Conservation (phyloP, 805 yeast genomes). For the Ogataea corticis region DNA sequence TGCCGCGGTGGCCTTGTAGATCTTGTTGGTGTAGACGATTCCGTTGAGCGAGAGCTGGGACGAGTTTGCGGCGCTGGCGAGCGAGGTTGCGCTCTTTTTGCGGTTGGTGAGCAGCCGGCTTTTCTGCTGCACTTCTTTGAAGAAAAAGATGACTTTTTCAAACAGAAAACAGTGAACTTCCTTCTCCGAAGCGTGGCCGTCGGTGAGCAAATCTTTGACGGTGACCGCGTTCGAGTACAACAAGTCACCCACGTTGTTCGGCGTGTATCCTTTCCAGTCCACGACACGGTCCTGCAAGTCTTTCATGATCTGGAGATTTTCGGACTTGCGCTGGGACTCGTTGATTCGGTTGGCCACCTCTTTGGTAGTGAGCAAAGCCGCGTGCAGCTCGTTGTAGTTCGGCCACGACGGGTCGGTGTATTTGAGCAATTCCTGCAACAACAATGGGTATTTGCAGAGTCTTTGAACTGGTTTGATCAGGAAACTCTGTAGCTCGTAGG, state of each 20-base stretch:
- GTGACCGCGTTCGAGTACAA: constrained; percentile 71
- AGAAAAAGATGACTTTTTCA: constrained; percentile 62
- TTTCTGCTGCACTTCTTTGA: constrained; percentile 57
- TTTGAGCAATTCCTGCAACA: constrained; percentile 74
- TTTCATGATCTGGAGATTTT: constrained; percentile 70
- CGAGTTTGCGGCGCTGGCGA: constrained; percentile 21
- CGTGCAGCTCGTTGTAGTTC: constrained; percentile 62
- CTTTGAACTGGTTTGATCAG: constrained; percentile 94
- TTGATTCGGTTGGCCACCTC: constrained; percentile 86
- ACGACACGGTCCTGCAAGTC: constrained; percentile 71
- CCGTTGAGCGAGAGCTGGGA: constrained; percentile 32
- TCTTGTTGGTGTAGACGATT: constrained; percentile 31
- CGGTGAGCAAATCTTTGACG: constrained; percentile 55
- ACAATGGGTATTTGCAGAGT: constrained; percentile 89
- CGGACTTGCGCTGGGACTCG: constrained; percentile 91
- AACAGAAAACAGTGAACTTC: constrained; percentile 90
- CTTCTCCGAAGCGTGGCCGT: constrained; percentile 65
- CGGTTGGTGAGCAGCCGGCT: constrained; percentile 49
- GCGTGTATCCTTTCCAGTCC: constrained; percentile 91
- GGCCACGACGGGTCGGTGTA: constrained; percentile 53
- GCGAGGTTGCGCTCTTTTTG: constrained; percentile 48
- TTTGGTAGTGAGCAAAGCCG: constrained; percentile 72
- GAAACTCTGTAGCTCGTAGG: constrained; percentile 86
- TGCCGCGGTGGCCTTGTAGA: constrained; percentile 28
- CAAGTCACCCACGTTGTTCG: constrained; percentile 81